Percentiles rank a stretch among this genome's conserved stretches.
phyloP scores from a whole-genome alignment of 1,139 yeast genomes.

The Yamadazyma triangularis region DNA sequence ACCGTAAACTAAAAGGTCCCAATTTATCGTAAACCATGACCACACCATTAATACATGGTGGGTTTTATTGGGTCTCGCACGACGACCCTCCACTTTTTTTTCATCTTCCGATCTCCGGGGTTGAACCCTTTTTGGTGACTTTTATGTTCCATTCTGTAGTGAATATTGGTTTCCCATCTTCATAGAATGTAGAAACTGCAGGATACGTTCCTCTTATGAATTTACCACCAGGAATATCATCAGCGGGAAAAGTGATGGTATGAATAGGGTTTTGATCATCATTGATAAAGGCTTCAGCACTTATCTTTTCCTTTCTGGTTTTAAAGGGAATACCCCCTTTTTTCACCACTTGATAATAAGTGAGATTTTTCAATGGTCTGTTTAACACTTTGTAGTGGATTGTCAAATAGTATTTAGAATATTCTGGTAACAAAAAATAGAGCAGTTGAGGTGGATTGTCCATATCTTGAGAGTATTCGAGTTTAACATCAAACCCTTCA shows the following conservation, averaged over 20 bases:
- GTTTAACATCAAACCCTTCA: slow-evolving; percentile 23
- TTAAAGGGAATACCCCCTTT: slow-evolving; percentile 28
- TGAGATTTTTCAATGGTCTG: slow-evolving; percentile 20
- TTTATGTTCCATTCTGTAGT: slow-evolving; percentile 25
- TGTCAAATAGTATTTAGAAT: slow-evolving; percentile 24
- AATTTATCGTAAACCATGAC: no score
- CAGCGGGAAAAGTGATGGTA: slow-evolving; percentile 24
- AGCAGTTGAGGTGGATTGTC: slow-evolving; percentile 24
- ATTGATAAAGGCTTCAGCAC: slow-evolving; percentile 18
- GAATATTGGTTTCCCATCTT: slow-evolving; percentile 22
- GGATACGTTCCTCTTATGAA: slow-evolving; percentile 31
- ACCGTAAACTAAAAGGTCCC: no score
- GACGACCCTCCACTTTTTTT: no score
- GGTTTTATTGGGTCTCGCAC: no score
- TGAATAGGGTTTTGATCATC: slow-evolving; percentile 13
- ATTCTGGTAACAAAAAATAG: slow-evolving; percentile 29
- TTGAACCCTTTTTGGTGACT: slow-evolving; percentile 18
- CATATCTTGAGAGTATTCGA: slow-evolving; percentile 22
- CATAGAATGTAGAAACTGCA: slow-evolving; percentile 24
- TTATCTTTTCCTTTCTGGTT: slow-evolving; percentile 19
- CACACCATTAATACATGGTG: no score
- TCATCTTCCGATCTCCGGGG: slow-evolving; percentile 17
- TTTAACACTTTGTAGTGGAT: slow-evolving; percentile 24
- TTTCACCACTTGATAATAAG: slow-evolving; percentile 31
- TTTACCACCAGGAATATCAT: slow-evolving; percentile 31